Base-by-base conservation (phyloP, 139 green algal genomes). In the Picochlorum costavermella region DNA sequence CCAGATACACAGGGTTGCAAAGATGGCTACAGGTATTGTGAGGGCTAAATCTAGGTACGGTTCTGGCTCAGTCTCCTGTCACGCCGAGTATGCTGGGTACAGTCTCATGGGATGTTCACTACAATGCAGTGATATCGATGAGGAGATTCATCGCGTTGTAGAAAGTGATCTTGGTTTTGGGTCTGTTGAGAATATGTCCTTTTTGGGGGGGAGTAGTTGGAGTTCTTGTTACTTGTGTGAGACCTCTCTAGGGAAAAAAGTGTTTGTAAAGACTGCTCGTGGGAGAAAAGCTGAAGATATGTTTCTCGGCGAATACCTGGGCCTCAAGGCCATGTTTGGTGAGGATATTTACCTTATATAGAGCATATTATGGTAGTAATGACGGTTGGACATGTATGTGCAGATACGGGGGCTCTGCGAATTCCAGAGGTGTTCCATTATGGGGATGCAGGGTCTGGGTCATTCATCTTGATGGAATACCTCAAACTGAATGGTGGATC, bases 391-490 rank as follows among this genome's bases (percentile, higher is more conserved):
- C 20, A 53, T 53, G 6, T 4, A 23, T 53, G n/a, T 53, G 53
- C 77, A 86, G 85, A 67, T 29, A 84, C 79, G 2, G 20, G 73
- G 6, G 75, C 81, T 3, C 28, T 92, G 23, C 40, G 70, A 0
- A 75, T 95, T 14, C 86, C 88, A 5, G 69, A 86, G 33, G 84
- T 91, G n/a, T 83, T 75, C 43, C 64, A 88, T 62, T 84, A 75
- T 28, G 86, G 83, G 0, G 14, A 53, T 53, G 46, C 46, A 0
- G 46, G 16, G 6, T 6, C 66, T 3, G 88, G 84, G 37, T 81
- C 67, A 29, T 98, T 90, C 76, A 95, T 98, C 46, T 77, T 97
- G n/a, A 96, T 96, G 88, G 92, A 98, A 75, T 70, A 86, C 50
- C 73, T 97, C 16, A 71, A 96, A 43, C 72, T 97, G 51, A 30